Percentiles rank a stretch among this genome's conserved stretches.
Conservation (phyloP, 1,284 basidiomycete species). For the Puccinia sorghi region DNA sequence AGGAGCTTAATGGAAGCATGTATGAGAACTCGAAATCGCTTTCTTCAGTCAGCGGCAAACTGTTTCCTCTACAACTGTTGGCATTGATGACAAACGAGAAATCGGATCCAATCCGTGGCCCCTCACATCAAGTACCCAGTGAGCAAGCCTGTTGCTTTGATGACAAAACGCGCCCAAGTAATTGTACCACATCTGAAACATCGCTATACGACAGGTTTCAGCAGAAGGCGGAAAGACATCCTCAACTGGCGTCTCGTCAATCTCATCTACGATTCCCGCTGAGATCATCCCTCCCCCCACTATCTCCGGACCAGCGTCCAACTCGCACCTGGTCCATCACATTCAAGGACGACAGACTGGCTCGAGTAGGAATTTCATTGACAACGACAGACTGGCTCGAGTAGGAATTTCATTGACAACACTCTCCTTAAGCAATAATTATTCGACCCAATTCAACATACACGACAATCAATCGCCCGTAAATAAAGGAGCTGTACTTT, state of each 20-base stretch:
- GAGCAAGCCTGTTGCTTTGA: background rate
- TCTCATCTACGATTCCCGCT: background rate
- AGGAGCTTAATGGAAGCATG: too few species aligned
- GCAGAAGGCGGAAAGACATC: background rate
- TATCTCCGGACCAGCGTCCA: background rate
- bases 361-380: background rate
- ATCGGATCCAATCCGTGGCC: too few species aligned
- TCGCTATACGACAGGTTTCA: conserved; percentile 23
- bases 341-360: conserved; percentile 4
- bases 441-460: background rate
- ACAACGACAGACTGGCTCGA: background rate
- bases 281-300: conserved; percentile 4
- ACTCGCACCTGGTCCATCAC: background rate
- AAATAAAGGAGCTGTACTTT: background rate
- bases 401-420: conserved; percentile 1
- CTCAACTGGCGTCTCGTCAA: background rate
- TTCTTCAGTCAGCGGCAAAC: too few species aligned
- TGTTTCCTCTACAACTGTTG: too few species aligned
- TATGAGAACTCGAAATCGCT: too few species aligned
- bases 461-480: background rate
- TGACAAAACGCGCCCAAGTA: conserved; percentile 5
- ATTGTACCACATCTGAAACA: conserved; percentile 13
- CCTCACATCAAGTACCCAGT: too few species aligned
- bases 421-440: background rate
- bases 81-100: too few species aligned